Evolutionary conservation across 1,139 yeast genomes (phyloP).

Genomic region (Blastobotrys apis): DNA sequence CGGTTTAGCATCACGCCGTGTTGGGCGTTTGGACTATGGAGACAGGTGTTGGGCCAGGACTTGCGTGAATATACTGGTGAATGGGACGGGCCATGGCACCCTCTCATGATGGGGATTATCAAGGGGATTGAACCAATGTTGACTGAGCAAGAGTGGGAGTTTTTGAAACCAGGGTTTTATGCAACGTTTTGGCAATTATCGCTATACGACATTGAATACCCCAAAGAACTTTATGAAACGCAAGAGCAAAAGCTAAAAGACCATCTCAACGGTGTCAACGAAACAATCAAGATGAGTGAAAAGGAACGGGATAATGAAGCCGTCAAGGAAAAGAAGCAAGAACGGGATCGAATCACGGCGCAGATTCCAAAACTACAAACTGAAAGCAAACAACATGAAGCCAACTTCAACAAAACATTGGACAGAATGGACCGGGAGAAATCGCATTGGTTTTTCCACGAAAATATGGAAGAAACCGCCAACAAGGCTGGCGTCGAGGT

Average conservation of each 20-base stretch:
- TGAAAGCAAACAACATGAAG: constrained; percentile 33
- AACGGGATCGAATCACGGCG: constrained; percentile 21
- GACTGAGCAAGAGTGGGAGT: constrained; percentile 35
- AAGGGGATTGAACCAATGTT: constrained; percentile 22
- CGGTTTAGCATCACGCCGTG: constrained; percentile 52
- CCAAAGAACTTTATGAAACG: constrained; percentile 47
- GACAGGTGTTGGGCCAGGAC: constrained; percentile 43
- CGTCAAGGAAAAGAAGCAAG: constrained; percentile 17
- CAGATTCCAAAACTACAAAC: constrained; percentile 28
- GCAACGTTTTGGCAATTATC: constrained; percentile 70
- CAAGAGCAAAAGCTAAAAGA: constrained; percentile 37
- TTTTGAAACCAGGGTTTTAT: constrained; percentile 47
- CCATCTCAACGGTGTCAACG: constrained; percentile 16
- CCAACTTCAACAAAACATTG: constrained; percentile 34
- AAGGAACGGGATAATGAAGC: constrained; percentile 13
- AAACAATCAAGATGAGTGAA: constrained; percentile 16
- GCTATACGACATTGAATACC: constrained; percentile 67
- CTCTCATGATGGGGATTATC: constrained; percentile 27
- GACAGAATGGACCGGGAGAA: constrained; percentile 35
- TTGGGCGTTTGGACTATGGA: constrained; percentile 81
- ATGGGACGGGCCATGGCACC: constrained; percentile 24
- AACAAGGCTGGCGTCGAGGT: constrained; percentile 28
- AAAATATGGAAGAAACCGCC: constrained; percentile 16
- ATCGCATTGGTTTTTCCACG: constrained; percentile 32
- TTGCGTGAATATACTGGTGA: constrained; percentile 27